Conservation (phyloP, 106 monocot genomes). For the Phalaenopsis equestris region DNA sequence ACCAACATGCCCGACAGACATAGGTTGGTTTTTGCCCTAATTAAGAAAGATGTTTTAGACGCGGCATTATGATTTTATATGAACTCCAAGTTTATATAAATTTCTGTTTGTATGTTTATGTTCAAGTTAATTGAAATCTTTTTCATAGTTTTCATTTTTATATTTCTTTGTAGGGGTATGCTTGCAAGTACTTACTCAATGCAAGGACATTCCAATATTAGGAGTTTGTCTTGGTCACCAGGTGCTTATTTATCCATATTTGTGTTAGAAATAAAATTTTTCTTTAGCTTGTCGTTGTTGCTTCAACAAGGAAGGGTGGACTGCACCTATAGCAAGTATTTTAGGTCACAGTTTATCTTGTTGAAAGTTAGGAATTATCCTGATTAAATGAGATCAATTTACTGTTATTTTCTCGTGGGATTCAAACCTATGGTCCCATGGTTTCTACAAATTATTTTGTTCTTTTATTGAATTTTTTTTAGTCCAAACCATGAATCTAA, state of each 20-base stretch:
- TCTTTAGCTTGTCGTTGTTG: background rate
- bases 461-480: no score
- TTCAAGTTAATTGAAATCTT: background rate
- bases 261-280: background rate
- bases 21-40: slow-evolving; percentile 38
- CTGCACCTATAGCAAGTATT: background rate
- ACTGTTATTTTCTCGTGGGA: background rate
- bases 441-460: no score
- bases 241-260: slow-evolving; percentile 25
- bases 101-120: background rate
- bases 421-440: no score
- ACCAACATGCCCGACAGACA: slow-evolving; percentile 57
- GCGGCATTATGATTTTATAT: background rate
- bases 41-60: background rate
- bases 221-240: slow-evolving; percentile 99
- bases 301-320: background rate
- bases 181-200: slow-evolving; percentile 55
- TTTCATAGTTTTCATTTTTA: background rate
- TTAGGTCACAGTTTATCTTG: background rate
- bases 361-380: background rate
- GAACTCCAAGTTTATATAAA: background rate
- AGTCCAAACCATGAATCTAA: no score
- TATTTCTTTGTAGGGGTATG: slow-evolving; percentile 56
- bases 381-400: background rate
- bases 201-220: slow-evolving; percentile 80